Base-by-base conservation (phyloP, 108 stramenopile species). In the Parietichytrium sp. region DNA sequence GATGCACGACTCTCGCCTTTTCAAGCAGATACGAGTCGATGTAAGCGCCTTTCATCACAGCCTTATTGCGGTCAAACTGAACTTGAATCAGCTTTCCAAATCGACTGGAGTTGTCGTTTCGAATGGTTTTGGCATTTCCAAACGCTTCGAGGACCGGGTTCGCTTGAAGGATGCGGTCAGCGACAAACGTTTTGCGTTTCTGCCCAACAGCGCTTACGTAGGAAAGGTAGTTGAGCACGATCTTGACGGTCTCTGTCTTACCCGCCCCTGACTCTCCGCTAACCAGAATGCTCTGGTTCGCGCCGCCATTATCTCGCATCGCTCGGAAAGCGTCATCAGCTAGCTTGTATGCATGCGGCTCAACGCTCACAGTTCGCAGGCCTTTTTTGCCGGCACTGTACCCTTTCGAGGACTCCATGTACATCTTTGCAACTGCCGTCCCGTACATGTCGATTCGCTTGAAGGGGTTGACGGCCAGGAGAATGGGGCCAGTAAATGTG, bases 161-260 rank as follows among this genome's bases (percentile, higher is more conserved):
- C 0, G 80, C 30, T 0, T 6, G 15, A 4, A 81, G 29, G 4
- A 81, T 54, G 79, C 93, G 93, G 53, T 93, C 92, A 82, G 94
- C 95, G 50, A 93, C 93, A 79, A 87, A 91, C 23, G 91, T 86
- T 50, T 85, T 86, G 2, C 54, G 79, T 16, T 88, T 82, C 33
- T 80, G 38, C 27, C 86, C 83, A n/a, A 83, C 80, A 84, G 91
- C 91, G 51, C 90, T 90, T 16, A 93, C 85, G 89, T 91, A 92
- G 42, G 94, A 92, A 72, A 95, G 88, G 87, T 94, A 96, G 85
- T 94, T 93, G 29, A 95, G 80, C 30, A 97, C 94, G 53, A 96
- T 93, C 86, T 98, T 98, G 82, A 94, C 95, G 10, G 96, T 96
- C 81, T 96, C 97, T 7, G 96, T 98, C 89, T 97, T 98, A 20